A percentile compares a stretch with the other conserved stretches of the same genome.
These are phyloP conservation scores for Trichosporon coremiiforme DNA, from an alignment of 1,284 basidiomycete species.

Conservation along the genomic window DNA sequence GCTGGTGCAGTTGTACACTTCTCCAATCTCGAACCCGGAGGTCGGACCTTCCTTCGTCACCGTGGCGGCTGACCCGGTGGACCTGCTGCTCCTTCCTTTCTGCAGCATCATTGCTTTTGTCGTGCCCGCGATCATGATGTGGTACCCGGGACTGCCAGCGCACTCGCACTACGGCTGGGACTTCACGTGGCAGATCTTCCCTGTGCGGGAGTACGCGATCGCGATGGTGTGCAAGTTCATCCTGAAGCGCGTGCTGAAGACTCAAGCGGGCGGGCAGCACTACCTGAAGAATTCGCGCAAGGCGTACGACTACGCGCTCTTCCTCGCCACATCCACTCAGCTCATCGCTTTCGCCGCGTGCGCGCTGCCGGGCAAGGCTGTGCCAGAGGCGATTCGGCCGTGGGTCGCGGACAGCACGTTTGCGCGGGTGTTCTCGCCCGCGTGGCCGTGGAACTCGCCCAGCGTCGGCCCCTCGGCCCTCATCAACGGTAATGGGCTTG, in stretches of 20 bases:
- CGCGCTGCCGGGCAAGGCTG: background rate
- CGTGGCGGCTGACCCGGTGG: constrained; percentile 1
- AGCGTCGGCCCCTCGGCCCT: background rate
- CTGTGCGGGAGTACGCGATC: constrained; percentile 7
- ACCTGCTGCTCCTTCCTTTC: constrained; percentile 3
- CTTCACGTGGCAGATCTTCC: constrained; percentile 17
- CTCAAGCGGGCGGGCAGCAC: background rate
- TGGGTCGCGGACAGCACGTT: background rate
- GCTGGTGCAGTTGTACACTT: constrained; percentile 3
- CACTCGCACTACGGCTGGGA: constrained; percentile 13
- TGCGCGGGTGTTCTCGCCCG: background rate
- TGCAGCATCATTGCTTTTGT: constrained; percentile 2
- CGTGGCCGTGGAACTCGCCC: constrained; percentile 16
- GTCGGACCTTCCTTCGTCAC: background rate
- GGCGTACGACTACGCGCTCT: constrained; percentile 7
- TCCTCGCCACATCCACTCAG: background rate
- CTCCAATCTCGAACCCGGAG: constrained; percentile 2
- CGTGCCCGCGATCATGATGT: constrained; percentile 12
- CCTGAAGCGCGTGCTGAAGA: background rate
- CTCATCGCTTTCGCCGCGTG: background rate
- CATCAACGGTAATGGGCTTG: background rate
- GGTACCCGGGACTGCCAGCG: background rate
- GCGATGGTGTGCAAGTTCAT: background rate
- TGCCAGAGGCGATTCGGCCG: background rate
- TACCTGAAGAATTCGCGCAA: constrained; percentile 1